phyloP scores from a whole-genome alignment of 805 yeast species.

The Kazachstania psychrophila region DNA sequence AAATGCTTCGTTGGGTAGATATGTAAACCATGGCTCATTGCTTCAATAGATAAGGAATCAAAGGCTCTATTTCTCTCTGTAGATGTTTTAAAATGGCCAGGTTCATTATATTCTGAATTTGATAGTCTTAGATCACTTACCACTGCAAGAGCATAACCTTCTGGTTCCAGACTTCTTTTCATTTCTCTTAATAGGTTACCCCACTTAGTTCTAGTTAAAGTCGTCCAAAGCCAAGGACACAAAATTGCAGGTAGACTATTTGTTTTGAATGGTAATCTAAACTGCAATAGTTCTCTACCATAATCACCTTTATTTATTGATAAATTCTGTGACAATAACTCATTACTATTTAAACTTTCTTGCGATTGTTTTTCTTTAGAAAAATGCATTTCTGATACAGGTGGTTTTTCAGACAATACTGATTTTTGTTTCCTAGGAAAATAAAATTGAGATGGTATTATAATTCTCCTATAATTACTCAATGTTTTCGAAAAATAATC shows the following conservation, averaged over 20 bases:
- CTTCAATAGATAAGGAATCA: constrained; percentile 21
- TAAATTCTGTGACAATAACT: neutral
- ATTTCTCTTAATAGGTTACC: constrained; percentile 20
- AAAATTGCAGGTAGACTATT: constrained; percentile 21
- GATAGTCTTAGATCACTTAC: constrained; percentile 18
- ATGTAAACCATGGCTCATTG: constrained; percentile 21
- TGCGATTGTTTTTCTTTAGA: constrained; percentile 1
- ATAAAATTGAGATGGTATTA: constrained; percentile 20
- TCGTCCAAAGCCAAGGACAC: constrained; percentile 25
- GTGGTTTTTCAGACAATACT: neutral
- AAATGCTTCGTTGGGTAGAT: constrained; percentile 24
- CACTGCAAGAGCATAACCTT: constrained; percentile 22
- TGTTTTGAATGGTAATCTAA: constrained; percentile 21
- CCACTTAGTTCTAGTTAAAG: constrained; percentile 23
- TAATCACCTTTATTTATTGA: constrained; percentile 10
- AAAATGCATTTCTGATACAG: neutral
- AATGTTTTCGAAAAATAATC: constrained; percentile 16
- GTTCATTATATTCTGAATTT: constrained; percentile 5
- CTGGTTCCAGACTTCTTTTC: constrained; percentile 21
- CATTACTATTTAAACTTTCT: neutral
- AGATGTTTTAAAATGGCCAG: constrained; percentile 10
- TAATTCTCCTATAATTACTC: constrained; percentile 19
- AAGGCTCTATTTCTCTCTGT: constrained; percentile 17
- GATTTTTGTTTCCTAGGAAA: constrained; percentile 4
- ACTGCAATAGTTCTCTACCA: constrained; percentile 16